Conservation (phyloP, 345 rosid species). For the Brassica nigra region DNA sequence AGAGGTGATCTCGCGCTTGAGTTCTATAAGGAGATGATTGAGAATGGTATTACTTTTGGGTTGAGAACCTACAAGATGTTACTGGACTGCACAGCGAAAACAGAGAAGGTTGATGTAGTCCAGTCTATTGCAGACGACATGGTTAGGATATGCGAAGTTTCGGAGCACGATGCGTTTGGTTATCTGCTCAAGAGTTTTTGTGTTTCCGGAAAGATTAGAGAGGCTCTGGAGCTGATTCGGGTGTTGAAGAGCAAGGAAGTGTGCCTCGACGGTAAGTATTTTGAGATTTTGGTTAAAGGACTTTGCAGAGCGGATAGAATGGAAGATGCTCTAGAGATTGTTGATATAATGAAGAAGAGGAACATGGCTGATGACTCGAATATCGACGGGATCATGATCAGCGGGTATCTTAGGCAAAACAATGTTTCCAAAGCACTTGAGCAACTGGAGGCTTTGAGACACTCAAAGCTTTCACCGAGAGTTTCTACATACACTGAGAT, state of each 20-base stretch:
- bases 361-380: constrained; percentile 46
- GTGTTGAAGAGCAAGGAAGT: constrained; percentile 56
- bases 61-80: constrained; percentile 57
- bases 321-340: constrained; percentile 72
- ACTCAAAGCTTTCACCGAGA: constrained; percentile 49
- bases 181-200: constrained; percentile 68
- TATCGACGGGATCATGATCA: constrained; percentile 55
- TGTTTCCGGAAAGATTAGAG: constrained; percentile 67
- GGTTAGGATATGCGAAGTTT: constrained; percentile 52
- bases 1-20: constrained; percentile 71
- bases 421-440: constrained; percentile 61
- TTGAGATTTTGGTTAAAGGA: constrained; percentile 71
- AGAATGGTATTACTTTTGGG: constrained; percentile 53
- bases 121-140: constrained; percentile 63
- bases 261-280: constrained; percentile 51
- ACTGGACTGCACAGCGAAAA: constrained; percentile 50
- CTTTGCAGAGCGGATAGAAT: constrained; percentile 66
- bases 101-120: constrained; percentile 54
- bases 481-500: constrained; percentile 67
- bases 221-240: constrained; percentile 66
- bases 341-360: constrained; percentile 66
- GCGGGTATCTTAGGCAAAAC: constrained; percentile 62
- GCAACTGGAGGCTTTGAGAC: constrained; percentile 56
- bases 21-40: constrained; percentile 71
- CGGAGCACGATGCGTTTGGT: constrained; percentile 55